Conservation (phyloP, 2,329 filamentous ascomycete species). For the Fusarium continuum region DNA sequence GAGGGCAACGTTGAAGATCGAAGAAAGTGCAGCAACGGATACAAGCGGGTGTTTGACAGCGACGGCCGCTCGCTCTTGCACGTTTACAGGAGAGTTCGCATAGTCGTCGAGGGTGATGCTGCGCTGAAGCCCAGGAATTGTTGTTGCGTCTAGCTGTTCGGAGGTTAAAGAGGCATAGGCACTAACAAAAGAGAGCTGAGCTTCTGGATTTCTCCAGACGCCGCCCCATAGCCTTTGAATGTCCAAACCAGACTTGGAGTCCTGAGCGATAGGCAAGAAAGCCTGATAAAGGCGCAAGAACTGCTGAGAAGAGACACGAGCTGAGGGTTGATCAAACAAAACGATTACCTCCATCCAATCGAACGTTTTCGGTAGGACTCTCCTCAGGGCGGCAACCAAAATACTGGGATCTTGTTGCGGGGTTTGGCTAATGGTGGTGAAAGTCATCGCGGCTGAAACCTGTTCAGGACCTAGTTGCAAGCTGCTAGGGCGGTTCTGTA, state of each 20-base stretch:
- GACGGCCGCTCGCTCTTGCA: slow-evolving; percentile 62
- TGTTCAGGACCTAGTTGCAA: slow-evolving; percentile 81
- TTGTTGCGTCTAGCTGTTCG: slow-evolving; percentile 81
- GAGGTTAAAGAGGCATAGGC: slow-evolving; percentile 82
- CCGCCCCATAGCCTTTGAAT: slow-evolving; percentile 93
- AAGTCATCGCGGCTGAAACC: slow-evolving; percentile 80
- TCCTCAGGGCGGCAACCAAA: slow-evolving; percentile 69
- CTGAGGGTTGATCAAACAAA: slow-evolving; percentile 80
- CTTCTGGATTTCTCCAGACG: slow-evolving; percentile 84
- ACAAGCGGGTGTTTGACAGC: slow-evolving; percentile 88
- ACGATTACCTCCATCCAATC: slow-evolving; percentile 76
- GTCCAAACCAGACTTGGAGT: slow-evolving; percentile 67
- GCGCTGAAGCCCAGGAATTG: slow-evolving; percentile 81
- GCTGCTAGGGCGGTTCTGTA: slow-evolving; percentile 62
- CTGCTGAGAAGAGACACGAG: slow-evolving; percentile 80
- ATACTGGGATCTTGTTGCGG: slow-evolving; percentile 61
- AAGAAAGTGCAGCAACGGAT: slow-evolving; percentile 82
- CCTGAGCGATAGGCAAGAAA: slow-evolving; percentile 74
- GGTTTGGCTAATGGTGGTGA: slow-evolving; percentile 67
- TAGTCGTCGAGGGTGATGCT: slow-evolving; percentile 75
- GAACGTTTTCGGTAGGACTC: slow-evolving; percentile 71
- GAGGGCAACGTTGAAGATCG: slow-evolving; percentile 72
- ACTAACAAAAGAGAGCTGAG: slow-evolving; percentile 92
- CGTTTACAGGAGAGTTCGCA: slow-evolving; percentile 57
- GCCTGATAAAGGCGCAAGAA: slow-evolving; percentile 85